Base-by-base conservation (phyloP, 257 asterid species). In the Ocimum tenuiflorum region DNA sequence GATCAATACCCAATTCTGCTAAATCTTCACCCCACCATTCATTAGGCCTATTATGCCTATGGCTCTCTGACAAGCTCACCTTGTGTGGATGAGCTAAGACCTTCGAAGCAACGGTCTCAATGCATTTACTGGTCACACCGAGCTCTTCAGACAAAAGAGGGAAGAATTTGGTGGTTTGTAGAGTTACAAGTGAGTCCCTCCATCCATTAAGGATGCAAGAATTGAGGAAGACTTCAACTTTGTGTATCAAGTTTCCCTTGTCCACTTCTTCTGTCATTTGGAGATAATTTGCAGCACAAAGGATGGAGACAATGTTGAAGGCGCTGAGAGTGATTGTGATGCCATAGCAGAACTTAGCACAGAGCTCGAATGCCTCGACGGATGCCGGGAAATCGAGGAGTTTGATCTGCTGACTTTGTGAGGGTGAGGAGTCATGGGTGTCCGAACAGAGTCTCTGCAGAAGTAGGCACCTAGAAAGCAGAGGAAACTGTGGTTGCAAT, bases 291-390 rank as follows among this genome's bases (percentile, higher is more conserved):
- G 99, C 89, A 0, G 99, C 96, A 55, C 96, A 85, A 5, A 95
- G 77, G 4, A 77, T 73, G 0, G 95, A 72, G 17, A 92, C 95
- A 22, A 92, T 68, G 87, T 92, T 92, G 88, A 81, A 80, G 53
- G 97, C 95, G 20, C 99, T 92, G 15, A 92, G 79, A 38, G 96
- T 92, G 71, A 94, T 76, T 2, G 96, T 86, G 67, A 94, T 94
- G 58, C 97, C 97, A 56, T 94, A 94, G 73, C 99, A 94, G 87
- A 94, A 94, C 57, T 94, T 94, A 0, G 97, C 95, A 65, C 99
- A 94, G 9, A 83, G 66, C 66, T 94, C 99, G 59, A 94, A 94
- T 0, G 95, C 87, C 68, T 94, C 99, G 4, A 68, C 63, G 3
- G 92, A 95, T 2, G 92, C 89, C 0, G 97, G 99, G 60, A 94